A percentile compares a stretch with the other conserved stretches of the same genome.
These are phyloP conservation scores for Vigna mungo DNA, from an alignment of 306 rosid genomes.

Conservation along the genomic window DNA sequence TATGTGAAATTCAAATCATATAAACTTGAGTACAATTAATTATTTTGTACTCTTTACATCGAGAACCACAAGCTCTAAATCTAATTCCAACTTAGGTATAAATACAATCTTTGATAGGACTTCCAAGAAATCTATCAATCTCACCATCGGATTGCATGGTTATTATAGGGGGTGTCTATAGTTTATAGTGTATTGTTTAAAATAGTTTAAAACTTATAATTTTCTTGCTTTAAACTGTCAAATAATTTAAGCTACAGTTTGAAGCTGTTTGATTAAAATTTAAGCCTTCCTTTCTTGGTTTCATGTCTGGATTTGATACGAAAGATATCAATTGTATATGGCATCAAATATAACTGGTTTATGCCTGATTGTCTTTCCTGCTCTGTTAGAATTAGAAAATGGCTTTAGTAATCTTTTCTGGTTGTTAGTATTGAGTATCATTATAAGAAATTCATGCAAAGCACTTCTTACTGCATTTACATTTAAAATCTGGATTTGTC, in stretches of 20 bases:
- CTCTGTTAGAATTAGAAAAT: constrained; percentile 21
- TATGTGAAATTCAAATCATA: neutral
- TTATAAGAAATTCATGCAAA: neutral
- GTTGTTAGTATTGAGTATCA: constrained; percentile 16
- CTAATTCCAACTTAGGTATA: neutral
- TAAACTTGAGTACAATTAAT: neutral
- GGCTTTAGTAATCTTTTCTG: neutral
- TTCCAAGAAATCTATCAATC: neutral
- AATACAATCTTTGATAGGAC: neutral
- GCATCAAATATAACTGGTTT: constrained; percentile 11
- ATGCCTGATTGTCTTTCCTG: neutral
- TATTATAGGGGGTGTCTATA: constrained; percentile 1
- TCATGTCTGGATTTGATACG: neutral
- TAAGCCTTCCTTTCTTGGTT: neutral
- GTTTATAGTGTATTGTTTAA: neutral
- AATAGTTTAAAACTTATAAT: constrained; percentile 5
- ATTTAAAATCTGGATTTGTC: neutral
- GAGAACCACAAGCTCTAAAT: neutral
- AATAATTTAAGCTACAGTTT: neutral
- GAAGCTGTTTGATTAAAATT: neutral
- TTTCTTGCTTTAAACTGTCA: constrained; percentile 6
- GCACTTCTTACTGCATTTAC: constrained; percentile 12
- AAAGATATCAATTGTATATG: neutral
- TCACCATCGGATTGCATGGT: neutral
- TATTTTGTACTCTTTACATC: neutral